phyloP scores from a whole-genome alignment of 164 flowering plant genomes.

The Dillenia turbinata region DNA sequence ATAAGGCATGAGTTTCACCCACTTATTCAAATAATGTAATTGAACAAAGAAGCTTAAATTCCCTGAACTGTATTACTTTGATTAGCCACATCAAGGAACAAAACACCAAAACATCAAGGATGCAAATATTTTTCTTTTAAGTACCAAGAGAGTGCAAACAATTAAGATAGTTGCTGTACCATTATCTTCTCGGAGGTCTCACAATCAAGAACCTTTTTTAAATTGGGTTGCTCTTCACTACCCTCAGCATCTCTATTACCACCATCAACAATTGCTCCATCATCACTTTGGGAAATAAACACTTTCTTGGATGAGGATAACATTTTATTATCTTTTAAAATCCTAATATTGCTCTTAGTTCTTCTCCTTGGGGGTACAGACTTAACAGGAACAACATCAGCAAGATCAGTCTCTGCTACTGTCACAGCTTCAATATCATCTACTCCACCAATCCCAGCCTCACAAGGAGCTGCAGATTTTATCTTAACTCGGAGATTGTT shows the following conservation, averaged over 20 bases:
- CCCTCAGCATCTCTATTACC: conserved; percentile 16
- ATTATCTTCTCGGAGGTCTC: conserved; percentile 39
- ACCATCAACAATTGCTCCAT: conserved; percentile 24
- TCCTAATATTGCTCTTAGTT: conserved; percentile 41
- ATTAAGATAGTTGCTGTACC: not conserved
- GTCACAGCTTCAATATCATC: conserved; percentile 29
- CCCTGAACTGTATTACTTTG: too few species aligned
- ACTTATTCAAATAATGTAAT: too few species aligned
- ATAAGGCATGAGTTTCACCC: too few species aligned
- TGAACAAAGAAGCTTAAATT: too few species aligned
- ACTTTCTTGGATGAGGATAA: conserved; percentile 29
- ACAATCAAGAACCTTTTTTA: conserved; percentile 14
- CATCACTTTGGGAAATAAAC: conserved; percentile 17
- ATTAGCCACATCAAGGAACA: too few species aligned
- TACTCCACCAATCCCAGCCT: conserved; percentile 20
- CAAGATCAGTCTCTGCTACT: conserved; percentile 27
- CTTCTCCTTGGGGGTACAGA: conserved; percentile 57
- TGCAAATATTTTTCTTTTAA: too few species aligned
- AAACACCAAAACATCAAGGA: too few species aligned
- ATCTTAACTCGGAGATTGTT: conserved; percentile 33
- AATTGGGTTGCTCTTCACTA: conserved; percentile 13
- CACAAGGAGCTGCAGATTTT: conserved; percentile 21
- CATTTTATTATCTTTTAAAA: conserved; percentile 37
- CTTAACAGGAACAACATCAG: conserved; percentile 46
- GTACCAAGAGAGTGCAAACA: too few species aligned